Conservation (phyloP, 768 basidiomycete genomes). For the Tylopilus intermedius region DNA sequence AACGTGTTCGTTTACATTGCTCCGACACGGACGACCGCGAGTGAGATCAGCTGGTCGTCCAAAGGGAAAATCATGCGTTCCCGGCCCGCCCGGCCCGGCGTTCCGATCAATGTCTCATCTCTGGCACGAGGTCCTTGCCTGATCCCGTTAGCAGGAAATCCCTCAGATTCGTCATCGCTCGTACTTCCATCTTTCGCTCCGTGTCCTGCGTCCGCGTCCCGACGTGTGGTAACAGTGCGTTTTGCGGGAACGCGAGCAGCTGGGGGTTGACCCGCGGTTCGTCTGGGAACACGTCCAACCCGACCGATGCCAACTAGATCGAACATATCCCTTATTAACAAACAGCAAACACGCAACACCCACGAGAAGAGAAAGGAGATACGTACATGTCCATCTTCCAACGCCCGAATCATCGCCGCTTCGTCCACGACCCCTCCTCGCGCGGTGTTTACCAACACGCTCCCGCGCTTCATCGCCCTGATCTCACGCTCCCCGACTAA, state of each 20-base stretch:
- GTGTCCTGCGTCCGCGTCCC: slow-evolving; percentile 81
- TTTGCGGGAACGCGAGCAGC: slow-evolving; percentile 71
- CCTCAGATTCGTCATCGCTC: slow-evolving; percentile 68
- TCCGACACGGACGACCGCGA: neutral
- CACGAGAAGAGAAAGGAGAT: neutral
- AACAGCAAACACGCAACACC: too few relatives aligned
- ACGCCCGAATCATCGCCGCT: slow-evolving; percentile 76
- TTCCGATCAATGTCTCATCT: slow-evolving; percentile 24
- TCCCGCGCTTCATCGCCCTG: slow-evolving; percentile 67
- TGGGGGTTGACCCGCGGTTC: slow-evolving; percentile 78
- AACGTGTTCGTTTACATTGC: neutral
- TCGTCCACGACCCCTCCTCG: slow-evolving; percentile 87
- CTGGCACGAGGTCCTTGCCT: slow-evolving; percentile 62
- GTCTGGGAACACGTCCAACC: slow-evolving; percentile 83
- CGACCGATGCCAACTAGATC: slow-evolving; percentile 37
- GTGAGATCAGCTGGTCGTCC: too few relatives aligned
- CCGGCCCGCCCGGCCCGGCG: neutral
- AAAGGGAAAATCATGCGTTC: neutral
- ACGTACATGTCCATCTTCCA: slow-evolving; percentile 85
- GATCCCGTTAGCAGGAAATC: slow-evolving; percentile 61
- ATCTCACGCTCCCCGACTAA: slow-evolving; percentile 75
- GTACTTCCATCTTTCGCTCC: slow-evolving; percentile 77
- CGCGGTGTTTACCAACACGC: slow-evolving; percentile 81
- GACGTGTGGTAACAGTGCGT: slow-evolving; percentile 88
- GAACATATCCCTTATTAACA: too few relatives aligned